Percentiles rank a stretch among this genome's conserved stretches.
Evolutionary conservation across 345 rosid genomes (phyloP).

Genomic region (Sisymbrium irio): DNA sequence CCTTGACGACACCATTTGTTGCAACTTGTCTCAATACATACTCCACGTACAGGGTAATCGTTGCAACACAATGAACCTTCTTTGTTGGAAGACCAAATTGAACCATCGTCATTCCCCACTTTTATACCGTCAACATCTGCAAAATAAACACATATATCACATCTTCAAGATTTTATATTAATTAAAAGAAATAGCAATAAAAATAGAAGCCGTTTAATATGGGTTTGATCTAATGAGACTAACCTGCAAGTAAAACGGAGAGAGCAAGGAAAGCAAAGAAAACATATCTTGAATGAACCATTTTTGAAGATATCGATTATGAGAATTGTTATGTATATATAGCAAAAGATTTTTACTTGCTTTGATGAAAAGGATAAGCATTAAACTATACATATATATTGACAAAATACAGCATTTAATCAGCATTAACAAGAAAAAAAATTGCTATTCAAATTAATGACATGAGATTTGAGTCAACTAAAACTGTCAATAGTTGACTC

Average conservation of each 20-base stretch:
- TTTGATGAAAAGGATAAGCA: not conserved
- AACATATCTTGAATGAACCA: conserved; percentile 3
- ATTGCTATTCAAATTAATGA: not conserved
- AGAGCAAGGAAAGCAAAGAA: conserved; percentile 11
- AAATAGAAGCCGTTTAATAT: not conserved
- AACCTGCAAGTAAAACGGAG: conserved; percentile 14
- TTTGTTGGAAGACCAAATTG: not conserved
- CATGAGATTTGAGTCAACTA: not conserved
- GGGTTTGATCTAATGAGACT: not conserved
- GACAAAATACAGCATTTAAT: not conserved
- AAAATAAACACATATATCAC: not conserved
- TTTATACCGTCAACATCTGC: not conserved
- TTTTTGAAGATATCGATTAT: not conserved
- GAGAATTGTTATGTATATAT: not conserved
- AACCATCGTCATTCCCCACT: not conserved
- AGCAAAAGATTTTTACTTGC: not conserved
- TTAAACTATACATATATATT: not conserved
- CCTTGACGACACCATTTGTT: conserved; percentile 8
- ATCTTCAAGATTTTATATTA: not conserved
- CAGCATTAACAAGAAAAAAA: not conserved
- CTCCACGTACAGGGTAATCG: conserved; percentile 6
- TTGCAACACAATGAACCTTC: not conserved
- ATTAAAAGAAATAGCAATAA: not conserved
- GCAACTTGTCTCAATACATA: not conserved
- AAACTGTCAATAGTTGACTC: not conserved